A percentile compares a stretch with the other conserved stretches of the same genome.
Evolutionary conservation across 441 rosid genomes (phyloP).

Genomic region (Dalechampia spathulata): DNA sequence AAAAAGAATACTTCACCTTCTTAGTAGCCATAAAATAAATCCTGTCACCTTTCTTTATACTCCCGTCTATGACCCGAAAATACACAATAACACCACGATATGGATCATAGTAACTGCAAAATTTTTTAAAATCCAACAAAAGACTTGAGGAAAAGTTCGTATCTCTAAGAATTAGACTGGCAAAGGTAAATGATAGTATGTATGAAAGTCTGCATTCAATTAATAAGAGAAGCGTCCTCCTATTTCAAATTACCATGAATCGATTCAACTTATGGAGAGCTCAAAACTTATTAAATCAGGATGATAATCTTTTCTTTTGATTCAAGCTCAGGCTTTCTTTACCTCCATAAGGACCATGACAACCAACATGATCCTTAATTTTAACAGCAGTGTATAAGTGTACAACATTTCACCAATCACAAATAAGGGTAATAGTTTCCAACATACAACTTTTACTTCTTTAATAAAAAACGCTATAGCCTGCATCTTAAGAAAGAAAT

Average conservation of each 20-base stretch:
- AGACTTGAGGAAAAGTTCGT: neutral
- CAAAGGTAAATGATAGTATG: neutral
- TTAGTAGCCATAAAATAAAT: constrained; percentile 88
- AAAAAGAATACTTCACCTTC: constrained; percentile 46
- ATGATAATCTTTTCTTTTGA: neutral
- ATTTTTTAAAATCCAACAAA: constrained; percentile 10
- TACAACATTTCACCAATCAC: neutral
- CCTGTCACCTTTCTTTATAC: constrained; percentile 84
- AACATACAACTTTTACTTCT: neutral
- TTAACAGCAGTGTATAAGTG: neutral
- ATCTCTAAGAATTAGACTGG: neutral
- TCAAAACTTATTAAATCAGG: neutral
- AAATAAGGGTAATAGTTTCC: neutral
- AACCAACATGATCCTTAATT: neutral
- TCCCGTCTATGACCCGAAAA: constrained; percentile 93
- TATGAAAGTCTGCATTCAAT: no score
- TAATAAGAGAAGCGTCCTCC: no score
- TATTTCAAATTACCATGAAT: neutral
- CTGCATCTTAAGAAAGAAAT: neutral
- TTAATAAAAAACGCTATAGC: neutral
- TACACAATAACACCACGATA: constrained; percentile 97
- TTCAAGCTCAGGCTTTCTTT: neutral
- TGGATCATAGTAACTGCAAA: constrained; percentile 88
- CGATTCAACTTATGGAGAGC: neutral
- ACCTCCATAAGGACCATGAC: neutral